phyloP scores from a whole-genome alignment of 352 stramenopile genomes.

The Aphanomyces invadans region DNA sequence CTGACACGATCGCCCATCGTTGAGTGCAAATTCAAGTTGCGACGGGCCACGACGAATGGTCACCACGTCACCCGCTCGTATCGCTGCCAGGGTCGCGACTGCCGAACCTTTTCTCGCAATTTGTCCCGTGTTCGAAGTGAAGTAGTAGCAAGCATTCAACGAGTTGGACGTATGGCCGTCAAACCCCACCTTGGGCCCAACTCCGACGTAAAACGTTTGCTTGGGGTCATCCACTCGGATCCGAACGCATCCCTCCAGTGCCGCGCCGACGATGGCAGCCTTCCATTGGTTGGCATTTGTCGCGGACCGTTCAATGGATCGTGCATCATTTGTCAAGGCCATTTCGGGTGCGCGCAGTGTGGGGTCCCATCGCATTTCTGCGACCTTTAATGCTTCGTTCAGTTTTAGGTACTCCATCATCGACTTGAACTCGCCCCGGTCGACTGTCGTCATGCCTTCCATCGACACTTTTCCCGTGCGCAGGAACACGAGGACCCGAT shows the following conservation, averaged over 20 bases:
- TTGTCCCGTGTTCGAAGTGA: neutral
- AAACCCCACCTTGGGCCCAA: no score
- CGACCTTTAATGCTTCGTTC: neutral
- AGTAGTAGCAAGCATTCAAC: neutral
- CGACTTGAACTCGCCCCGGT: neutral
- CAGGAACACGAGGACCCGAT: constrained; percentile 16
- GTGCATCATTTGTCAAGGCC: neutral
- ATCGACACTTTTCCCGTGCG: constrained; percentile 16
- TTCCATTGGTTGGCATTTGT: neutral
- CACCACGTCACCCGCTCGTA: neutral
- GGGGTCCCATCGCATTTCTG: neutral
- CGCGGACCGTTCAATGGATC: neutral
- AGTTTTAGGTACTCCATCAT: constrained; percentile 12
- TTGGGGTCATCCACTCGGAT: no score
- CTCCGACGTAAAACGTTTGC: no score
- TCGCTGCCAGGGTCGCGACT: neutral
- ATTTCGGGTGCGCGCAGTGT: neutral
- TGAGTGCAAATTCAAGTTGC: neutral
- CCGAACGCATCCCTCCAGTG: no score
- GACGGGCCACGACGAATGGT: neutral
- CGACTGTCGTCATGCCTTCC: neutral
- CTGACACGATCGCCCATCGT: neutral
- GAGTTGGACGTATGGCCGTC: neutral
- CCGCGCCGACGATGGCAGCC: neutral
- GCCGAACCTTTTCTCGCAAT: neutral